phyloP scores from a whole-genome alignment of 2,329 filamentous ascomycete species.

The Ophiostoma himal-ulmi region DNA sequence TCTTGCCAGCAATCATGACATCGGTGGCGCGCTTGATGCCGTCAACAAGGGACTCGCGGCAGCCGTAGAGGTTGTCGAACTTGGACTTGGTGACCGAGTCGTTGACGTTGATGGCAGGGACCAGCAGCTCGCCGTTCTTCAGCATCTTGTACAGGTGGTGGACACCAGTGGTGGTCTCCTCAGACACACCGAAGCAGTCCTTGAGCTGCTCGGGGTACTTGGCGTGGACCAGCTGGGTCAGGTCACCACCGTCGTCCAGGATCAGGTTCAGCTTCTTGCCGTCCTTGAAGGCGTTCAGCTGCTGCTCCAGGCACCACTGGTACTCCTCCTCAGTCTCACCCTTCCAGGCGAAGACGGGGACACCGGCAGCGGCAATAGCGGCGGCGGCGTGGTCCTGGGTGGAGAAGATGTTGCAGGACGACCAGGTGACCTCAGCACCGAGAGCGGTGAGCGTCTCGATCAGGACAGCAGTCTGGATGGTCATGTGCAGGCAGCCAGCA shows the following conservation, averaged over 20 bases:
- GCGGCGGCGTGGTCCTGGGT: constrained; percentile 98
- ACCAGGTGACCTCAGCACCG: constrained; percentile 98
- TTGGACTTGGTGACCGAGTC: constrained; percentile 99
- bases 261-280: constrained; percentile 96
- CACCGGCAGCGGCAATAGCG: constrained; percentile 88
- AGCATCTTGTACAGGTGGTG: constrained; percentile 99
- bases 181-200: constrained; percentile 95
- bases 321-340: constrained; percentile 99
- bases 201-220: constrained; percentile 99
- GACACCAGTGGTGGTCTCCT: constrained; percentile 99
- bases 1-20: constrained; percentile 99
- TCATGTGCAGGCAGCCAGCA: constrained; percentile 98
- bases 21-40: constrained; percentile 99
- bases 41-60: constrained; percentile 96
- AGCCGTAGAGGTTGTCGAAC: constrained; percentile 99
- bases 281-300: constrained; percentile 94
- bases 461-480: constrained; percentile 98
- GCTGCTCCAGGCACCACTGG: constrained; percentile 99
- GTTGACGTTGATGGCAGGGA: constrained; percentile 98
- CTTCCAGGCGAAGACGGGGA: constrained; percentile 75
- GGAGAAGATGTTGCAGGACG: constrained; percentile 99
- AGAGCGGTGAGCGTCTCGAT: constrained; percentile 95
- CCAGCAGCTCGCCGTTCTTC: constrained; percentile 81
- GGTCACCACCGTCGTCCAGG: constrained; percentile 96
- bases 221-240: constrained; percentile 90